A percentile compares a stretch with the other conserved stretches of the same genome.
These are phyloP conservation scores for Schwanniomyces yamadae DNA, from an alignment of 805 yeast genomes.

Conservation along the genomic window DNA sequence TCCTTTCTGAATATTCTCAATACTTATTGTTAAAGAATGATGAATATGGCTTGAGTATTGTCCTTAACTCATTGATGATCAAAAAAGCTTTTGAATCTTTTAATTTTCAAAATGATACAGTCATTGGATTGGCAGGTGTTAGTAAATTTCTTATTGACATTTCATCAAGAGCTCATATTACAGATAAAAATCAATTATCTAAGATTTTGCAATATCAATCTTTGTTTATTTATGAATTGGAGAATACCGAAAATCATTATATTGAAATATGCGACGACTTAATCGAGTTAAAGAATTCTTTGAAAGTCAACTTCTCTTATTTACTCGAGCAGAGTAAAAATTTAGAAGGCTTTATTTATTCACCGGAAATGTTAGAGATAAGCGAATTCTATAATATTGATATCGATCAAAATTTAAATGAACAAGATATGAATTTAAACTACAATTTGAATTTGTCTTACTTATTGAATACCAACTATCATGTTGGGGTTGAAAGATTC, in stretches of 20 bases:
- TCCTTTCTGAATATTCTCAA: constrained; percentile 27
- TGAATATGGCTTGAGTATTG: constrained; percentile 14
- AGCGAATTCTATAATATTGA: constrained; percentile 9
- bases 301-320: constrained; percentile 15
- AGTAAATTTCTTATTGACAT: constrained; percentile 21
- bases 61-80: constrained; percentile 32
- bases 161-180: constrained; percentile 5
- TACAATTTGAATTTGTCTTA: constrained; percentile 25
- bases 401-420: background rate
- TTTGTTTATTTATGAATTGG: constrained; percentile 32
- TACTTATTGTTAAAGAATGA: constrained; percentile 17
- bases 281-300: constrained; percentile 15
- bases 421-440: constrained; percentile 6
- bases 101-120: constrained; percentile 28
- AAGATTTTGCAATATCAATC: constrained; percentile 30
- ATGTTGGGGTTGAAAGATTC: constrained; percentile 26
- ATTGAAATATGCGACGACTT: constrained; percentile 26
- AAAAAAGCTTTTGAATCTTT: constrained; percentile 23
- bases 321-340: constrained; percentile 6
- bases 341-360: constrained; percentile 1
- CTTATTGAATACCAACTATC: constrained; percentile 26
- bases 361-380: constrained; percentile 8
- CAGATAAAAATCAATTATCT: constrained; percentile 8
- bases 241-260: constrained; percentile 40
- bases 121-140: constrained; percentile 29